These are phyloP conservation scores for Datura wrightii DNA, from an alignment of 257 asterid genomes.

Conservation along the genomic window DNA sequence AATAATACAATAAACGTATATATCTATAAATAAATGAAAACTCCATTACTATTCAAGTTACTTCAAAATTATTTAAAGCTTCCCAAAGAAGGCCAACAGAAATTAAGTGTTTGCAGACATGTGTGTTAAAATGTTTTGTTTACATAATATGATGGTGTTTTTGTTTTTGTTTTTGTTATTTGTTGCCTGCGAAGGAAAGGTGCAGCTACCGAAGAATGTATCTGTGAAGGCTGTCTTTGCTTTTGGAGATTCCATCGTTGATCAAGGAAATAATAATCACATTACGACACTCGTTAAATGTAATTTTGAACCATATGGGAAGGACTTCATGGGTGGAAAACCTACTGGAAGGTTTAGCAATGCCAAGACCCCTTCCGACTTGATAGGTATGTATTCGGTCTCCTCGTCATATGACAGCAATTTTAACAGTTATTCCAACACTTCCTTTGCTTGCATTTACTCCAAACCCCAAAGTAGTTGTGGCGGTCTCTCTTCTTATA, in stretches of 20 bases:
- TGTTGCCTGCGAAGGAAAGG: conserved; percentile 21
- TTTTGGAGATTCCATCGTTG: conserved; percentile 74
- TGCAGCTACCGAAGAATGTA: conserved; percentile 32
- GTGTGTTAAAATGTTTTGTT: background rate
- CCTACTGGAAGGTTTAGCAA: conserved; percentile 70
- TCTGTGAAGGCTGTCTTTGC: conserved; percentile 52
- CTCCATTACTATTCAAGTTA: background rate
- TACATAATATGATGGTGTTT: background rate
- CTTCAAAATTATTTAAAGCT: background rate
- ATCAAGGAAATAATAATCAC: conserved; percentile 65
- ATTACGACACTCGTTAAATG: conserved; percentile 47
- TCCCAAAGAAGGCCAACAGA: too few relatives aligned
- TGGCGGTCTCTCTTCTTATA: too few relatives aligned
- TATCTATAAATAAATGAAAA: background rate
- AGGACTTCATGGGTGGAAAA: conserved; percentile 61
- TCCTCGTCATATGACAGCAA: too few relatives aligned
- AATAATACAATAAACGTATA: background rate
- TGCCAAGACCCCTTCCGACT: conserved; percentile 35
- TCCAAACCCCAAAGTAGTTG: too few relatives aligned
- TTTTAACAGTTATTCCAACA: too few relatives aligned
- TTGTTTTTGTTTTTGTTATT: background rate
- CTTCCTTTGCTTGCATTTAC: too few relatives aligned
- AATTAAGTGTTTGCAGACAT: too few relatives aligned
- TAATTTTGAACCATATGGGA: conserved; percentile 65
- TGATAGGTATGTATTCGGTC: background rate